Conservation (phyloP, 305 asterid genomes). For the Ruellia speciosa region DNA sequence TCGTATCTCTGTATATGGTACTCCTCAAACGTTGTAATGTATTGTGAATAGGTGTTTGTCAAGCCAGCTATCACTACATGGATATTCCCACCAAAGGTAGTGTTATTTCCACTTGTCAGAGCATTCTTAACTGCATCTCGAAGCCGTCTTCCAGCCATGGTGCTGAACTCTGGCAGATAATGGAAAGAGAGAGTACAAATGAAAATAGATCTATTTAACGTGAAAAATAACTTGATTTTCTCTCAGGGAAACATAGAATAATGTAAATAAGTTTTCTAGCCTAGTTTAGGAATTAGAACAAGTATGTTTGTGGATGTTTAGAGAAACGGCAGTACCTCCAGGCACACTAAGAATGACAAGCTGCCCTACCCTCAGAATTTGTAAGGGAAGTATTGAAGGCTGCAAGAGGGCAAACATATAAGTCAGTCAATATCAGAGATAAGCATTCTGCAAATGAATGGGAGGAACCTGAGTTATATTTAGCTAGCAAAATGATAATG, state of each 20-base stretch:
- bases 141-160: constrained; percentile 98
- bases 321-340: constrained; percentile 51
- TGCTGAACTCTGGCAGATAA: constrained; percentile 61
- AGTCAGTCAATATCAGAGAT: neutral
- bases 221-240: too few species aligned
- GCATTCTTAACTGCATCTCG: constrained; percentile 75
- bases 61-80: constrained; percentile 94
- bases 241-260: too few species aligned
- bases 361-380: constrained; percentile 89
- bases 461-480: neutral
- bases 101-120: constrained; percentile 39
- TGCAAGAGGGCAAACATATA: constrained; percentile 30
- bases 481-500: too few species aligned
- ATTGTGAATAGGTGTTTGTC: constrained; percentile 91
- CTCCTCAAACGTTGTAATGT: constrained; percentile 84
- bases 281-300: neutral
- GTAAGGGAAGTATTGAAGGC: constrained; percentile 98
- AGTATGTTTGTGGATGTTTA: neutral
- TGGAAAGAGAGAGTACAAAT: too few species aligned
- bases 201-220: too few species aligned
- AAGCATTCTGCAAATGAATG: neutral
- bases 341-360: constrained; percentile 87
- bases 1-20: constrained; percentile 90
- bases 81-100: constrained; percentile 44
- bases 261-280: too few species aligned